These are phyloP conservation scores for Begonia peltatifolia DNA, from an alignment of 306 rosid species.

Conservation along the genomic window DNA sequence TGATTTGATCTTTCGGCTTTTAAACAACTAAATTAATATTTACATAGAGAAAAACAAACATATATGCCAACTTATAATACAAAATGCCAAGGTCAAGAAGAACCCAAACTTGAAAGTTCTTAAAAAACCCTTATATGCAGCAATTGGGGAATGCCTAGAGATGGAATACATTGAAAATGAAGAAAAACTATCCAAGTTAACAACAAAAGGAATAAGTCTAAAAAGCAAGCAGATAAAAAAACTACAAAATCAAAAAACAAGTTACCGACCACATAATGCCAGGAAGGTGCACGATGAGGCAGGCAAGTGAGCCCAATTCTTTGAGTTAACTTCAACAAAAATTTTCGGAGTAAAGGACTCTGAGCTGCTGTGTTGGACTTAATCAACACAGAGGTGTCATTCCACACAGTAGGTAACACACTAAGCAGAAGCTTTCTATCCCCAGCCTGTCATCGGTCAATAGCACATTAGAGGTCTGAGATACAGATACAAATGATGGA, in stretches of 20 bases:
- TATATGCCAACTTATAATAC: too few relatives aligned
- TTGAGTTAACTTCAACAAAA: conserved; percentile 77
- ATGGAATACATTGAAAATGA: too few relatives aligned
- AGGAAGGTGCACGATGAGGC: conserved; percentile 64
- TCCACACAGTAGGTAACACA: conserved; percentile 66
- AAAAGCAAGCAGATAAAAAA: too few relatives aligned
- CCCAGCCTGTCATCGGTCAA: conserved; percentile 59
- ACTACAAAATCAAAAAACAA: neutral
- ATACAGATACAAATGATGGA: conserved; percentile 12
- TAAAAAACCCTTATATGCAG: too few relatives aligned
- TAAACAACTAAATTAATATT: too few relatives aligned
- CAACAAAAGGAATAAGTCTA: too few relatives aligned
- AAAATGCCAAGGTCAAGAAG: too few relatives aligned
- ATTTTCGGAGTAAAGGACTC: conserved; percentile 78
- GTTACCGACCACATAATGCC: conserved; percentile 75
- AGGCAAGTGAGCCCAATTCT: conserved; percentile 74
- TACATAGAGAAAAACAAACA: too few relatives aligned
- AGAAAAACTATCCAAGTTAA: too few relatives aligned
- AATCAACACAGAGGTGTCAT: conserved; percentile 44
- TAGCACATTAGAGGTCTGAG: conserved; percentile 14
- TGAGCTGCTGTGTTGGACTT: conserved; percentile 62
- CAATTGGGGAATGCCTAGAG: too few relatives aligned
- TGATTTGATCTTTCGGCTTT: too few relatives aligned
- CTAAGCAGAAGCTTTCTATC: conserved; percentile 62
- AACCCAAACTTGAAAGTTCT: too few relatives aligned